Base-by-base conservation (phyloP, 2,329 filamentous ascomycete species). In the Apiospora saccharicola region DNA sequence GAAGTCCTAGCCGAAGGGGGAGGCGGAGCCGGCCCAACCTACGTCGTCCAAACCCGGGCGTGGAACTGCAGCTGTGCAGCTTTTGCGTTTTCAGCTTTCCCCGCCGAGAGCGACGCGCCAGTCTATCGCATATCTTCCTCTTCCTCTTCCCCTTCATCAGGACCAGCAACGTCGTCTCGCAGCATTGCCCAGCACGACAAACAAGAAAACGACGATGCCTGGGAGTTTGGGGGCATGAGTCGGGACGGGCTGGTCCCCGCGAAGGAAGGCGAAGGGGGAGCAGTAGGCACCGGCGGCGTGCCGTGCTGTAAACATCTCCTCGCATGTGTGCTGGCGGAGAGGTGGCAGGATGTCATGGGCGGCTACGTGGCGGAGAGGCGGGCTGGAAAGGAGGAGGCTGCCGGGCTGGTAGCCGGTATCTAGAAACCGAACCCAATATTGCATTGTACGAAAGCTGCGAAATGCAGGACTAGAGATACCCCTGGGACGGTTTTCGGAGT, bases 51-150 rank as follows among this genome's bases (percentile, higher is more conserved):
- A 13, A 86, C 95, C 1, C 77, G 81, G 0, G 90, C 92, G 1
- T 98, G 96, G 96, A 95, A 93, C 81, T 99, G 96, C 82, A 94
- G 90, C 0, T 99, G 96, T 84, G 92, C 95, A 4, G 91, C 91
- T 1, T 98, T 98, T 81, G 88, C 92, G 0, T 91, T 97, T 74
- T 86, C 91, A 26, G 89, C 92, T 2, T 95, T 95, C 76, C 86
- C 86, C 2, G 81, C 82, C 24, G 69, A 78, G 30, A 73, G 70
- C 3, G 57, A 2, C 3, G 34, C 74, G 76, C 22, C 72, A 70
- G 68, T 44, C 61, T 22, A 73, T 70, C n/a, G 41, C 70, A 41
- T 68, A 6, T 34, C 43, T 16, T 12, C 51, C 6, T 57, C 51
- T 5, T 49, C 22, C 3, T 49, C 22, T 3, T 49, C 22, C 3